Evolutionary conservation across 495 filamentous ascomycete species (phyloP), one percentile per base, ranked within the genome.

Genomic region (Trichoderma asperelloides): DNA sequence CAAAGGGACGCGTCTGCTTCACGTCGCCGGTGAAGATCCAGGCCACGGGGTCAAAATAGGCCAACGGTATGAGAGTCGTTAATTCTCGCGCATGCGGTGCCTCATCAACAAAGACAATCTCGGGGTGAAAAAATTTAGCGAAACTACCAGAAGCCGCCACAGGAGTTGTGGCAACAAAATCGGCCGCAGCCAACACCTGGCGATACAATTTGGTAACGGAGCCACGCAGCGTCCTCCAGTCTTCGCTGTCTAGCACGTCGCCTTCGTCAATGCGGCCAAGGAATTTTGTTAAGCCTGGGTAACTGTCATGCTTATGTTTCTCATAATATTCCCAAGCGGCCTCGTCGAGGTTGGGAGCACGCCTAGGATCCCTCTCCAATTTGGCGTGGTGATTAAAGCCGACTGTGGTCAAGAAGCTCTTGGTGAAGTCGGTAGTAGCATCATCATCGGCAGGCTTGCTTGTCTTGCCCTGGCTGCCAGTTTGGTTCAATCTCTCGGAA

Each of bases 11-110:
- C 0, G 74, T 76, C 51, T 74, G 74, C 2, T 71, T 65, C 21
- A 72, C 51, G 47, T 76, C 73, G 15, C 74, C 74, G 2, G 60
- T 67, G 65, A 74, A 73, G 41, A 74, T 66, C 71, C 70, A 74
- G 13, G 67, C 73, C 0, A 65, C 47, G 0, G 74, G 74, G 3
- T 69, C 33, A 21, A 73, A 76, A 33, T 71, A 66, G 0, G 73
- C 69, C n/a, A 76, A 66, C 0, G 72, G 63, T 1, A 76, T 73
- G 21, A 76, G 40, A 1, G 70, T 71, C 6, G 67, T 71, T 0
- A 74, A 66, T 68, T 76, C 74, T 0, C 73, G 27, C 0, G 72
- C 71, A 39, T 74, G 73, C 0, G 69, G 68, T 0, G 65, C 49
- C 37, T 73, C 73, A 45, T 76, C 74, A 9, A 76, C 68, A 23